These are phyloP conservation scores for Chaetomidium leptoderma DNA, from an alignment of 495 filamentous ascomycete genomes.

Conservation along the genomic window DNA sequence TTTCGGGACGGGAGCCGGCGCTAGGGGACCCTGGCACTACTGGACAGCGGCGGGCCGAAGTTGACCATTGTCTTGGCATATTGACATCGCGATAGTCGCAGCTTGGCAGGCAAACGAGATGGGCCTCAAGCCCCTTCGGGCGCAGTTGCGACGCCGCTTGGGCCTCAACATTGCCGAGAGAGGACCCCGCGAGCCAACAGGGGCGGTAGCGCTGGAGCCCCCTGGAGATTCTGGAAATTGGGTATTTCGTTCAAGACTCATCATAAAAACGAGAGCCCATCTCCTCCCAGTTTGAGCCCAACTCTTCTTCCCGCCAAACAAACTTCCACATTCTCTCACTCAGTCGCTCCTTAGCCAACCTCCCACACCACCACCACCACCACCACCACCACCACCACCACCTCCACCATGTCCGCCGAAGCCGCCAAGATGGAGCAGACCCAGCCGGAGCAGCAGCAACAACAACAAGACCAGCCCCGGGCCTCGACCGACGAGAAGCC, in stretches of 20 bases:
- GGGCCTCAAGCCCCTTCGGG: neutral
- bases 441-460: constrained; percentile 1
- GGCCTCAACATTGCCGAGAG: constrained; percentile 1
- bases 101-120: constrained; percentile 22
- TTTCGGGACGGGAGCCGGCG: neutral
- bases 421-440: constrained; percentile 39
- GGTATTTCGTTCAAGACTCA: neutral
- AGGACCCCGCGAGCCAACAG: neutral
- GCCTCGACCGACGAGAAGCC: constrained; percentile 1
- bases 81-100: constrained; percentile 19
- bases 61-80: constrained; percentile 19
- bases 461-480: neutral
- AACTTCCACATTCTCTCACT: neutral
- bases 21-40: neutral
- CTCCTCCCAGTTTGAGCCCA: neutral
- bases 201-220: neutral
- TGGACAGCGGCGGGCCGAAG: neutral
- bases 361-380: neutral
- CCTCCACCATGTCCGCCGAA: constrained; percentile 40
- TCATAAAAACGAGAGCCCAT: neutral
- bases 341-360: neutral
- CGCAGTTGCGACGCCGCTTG: neutral
- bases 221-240: constrained; percentile 7
- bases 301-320: no score
- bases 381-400: neutral